Evolutionary conservation across 805 yeast species (phyloP), one percentile per base, ranked within the genome.

Genomic region (Metschnikowia lachancei): DNA sequence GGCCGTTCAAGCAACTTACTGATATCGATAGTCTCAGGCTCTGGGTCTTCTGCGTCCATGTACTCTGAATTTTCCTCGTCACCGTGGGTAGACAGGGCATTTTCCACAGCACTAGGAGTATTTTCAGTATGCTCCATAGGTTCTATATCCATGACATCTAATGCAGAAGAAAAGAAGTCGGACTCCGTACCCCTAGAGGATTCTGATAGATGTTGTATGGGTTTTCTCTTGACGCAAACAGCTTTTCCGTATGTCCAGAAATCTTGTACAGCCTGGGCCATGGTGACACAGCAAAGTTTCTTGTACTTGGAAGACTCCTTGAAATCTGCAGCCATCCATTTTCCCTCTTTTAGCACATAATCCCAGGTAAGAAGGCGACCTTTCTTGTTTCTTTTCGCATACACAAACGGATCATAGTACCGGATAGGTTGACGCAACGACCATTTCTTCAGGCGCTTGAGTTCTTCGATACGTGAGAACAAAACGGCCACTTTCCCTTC

Each of bases 401-500:
- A 59, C 3, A 57, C 46, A 51, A 78, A 78, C 0, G 98, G 97
- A 53, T 88, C 95, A 11, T 74, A 59, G 57, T 75, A 84, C 52
- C 78, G 76, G 43, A 77, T 72, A 0, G 95, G 96, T 62, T 94
- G 99, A 43, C 95, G 75, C 43, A 94, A 70, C 18, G 96, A 84
- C 98, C 99, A 94, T 57, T 87, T 82, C 2, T 87, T 86, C 47
- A 85, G 84, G 39, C 95, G 74, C 62, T 89, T 88, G 52, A 94
- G 73, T 62, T 92, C 98, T 60, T 92, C 98, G 39, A 94, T 91
- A 50, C 98, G 75, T 1, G 95, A 85, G 57, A 89, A 86, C 16
- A 89, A 81, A 10, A 90, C 97, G 0, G 95, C 87, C 2, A 92
- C 82, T 61, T 91, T 86, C 3, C 97, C 96, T 61, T 94, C 99